These are phyloP conservation scores for Paxillus ammoniavirescens DNA, from an alignment of 768 basidiomycete species.

Conservation along the genomic window DNA sequence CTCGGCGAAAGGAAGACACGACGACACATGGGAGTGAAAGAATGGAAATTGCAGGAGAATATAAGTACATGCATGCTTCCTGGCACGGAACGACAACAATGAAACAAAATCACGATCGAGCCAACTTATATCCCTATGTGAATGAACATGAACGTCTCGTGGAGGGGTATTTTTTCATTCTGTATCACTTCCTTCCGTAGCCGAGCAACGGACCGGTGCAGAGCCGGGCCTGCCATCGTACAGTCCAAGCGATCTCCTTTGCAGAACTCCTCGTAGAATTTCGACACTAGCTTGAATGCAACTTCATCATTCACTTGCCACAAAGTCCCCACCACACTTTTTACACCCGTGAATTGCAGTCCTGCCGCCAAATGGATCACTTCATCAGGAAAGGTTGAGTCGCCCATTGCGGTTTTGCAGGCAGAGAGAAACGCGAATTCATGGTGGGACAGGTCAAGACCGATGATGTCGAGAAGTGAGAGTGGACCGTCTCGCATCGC, in stretches of 20 bases:
- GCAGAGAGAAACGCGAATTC: constrained; percentile 18
- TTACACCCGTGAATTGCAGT: constrained; percentile 18
- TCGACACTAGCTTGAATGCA: not conserved
- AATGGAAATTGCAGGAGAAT: too few relatives aligned
- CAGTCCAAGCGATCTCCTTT: not conserved
- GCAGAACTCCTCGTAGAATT: constrained; percentile 1
- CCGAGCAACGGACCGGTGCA: not conserved
- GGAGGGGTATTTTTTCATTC: not conserved
- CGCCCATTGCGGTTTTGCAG: constrained; percentile 22
- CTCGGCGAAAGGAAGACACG: too few relatives aligned
- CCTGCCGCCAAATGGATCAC: constrained; percentile 22
- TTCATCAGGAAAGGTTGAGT: constrained; percentile 16
- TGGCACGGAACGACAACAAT: too few relatives aligned
- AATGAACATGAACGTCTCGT: constrained; percentile 2
- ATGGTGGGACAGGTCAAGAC: not conserved
- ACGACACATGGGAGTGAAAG: too few relatives aligned
- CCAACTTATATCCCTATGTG: not conserved
- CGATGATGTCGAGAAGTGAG: not conserved
- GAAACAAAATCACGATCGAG: not conserved
- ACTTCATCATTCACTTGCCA: constrained; percentile 13
- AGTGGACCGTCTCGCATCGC: not conserved
- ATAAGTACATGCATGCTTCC: too few relatives aligned
- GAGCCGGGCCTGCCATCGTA: not conserved
- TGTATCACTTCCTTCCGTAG: not conserved
- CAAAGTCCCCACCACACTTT: constrained; percentile 23